phyloP scores from a whole-genome alignment of 2,329 filamentous ascomycete genomes.

The Tolypocladium endophyticum region DNA sequence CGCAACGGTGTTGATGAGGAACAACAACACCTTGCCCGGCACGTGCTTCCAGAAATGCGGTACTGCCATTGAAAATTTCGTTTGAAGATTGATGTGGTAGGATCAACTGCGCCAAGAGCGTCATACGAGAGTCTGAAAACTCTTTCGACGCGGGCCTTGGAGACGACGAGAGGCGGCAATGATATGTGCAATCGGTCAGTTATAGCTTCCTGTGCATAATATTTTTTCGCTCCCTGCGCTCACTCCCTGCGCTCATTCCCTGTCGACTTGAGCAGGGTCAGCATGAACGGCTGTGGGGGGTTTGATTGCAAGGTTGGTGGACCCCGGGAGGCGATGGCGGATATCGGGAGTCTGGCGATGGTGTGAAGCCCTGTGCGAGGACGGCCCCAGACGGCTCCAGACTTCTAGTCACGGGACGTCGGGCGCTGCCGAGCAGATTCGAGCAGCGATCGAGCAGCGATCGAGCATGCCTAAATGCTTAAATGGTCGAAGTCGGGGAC shows the following conservation, averaged over 20 bases:
- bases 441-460: background rate
- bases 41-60: conserved; percentile 9
- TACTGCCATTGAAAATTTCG: conserved; percentile 4
- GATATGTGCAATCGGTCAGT: background rate
- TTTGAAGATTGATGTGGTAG: background rate
- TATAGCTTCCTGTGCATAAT: background rate
- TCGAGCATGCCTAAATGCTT: background rate
- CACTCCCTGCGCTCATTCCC: background rate
- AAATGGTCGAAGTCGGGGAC: background rate
- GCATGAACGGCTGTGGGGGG: background rate
- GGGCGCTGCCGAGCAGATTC: background rate
- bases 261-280: background rate
- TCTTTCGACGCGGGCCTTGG: too few species aligned
- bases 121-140: background rate
- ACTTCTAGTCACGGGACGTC: background rate
- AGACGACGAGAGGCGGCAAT: background rate
- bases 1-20: conserved; percentile 11
- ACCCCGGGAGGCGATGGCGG: background rate
- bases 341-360: background rate
- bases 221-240: too few species aligned
- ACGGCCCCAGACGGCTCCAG: background rate
- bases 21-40: conserved; percentile 11
- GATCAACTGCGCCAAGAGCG: background rate
- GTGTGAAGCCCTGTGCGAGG: background rate
- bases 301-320: background rate